Evolutionary conservation across 768 basidiomycete species (phyloP).

Genomic region (Serendipita vermifera): DNA sequence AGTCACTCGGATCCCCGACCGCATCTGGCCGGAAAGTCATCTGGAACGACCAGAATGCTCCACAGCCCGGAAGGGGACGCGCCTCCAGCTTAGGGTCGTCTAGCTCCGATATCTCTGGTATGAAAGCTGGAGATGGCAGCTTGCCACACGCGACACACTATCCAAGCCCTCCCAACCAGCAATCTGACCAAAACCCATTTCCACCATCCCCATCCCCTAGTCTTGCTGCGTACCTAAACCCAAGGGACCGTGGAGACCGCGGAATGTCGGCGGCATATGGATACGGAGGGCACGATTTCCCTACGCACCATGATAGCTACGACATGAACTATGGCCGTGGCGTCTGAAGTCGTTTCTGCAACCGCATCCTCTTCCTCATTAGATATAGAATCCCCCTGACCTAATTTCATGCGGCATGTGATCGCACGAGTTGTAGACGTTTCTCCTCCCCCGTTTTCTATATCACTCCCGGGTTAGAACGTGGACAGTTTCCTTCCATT

Average conservation of each 20-base stretch:
- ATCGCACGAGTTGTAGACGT: no score
- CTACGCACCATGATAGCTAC: no score
- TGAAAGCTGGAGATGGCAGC: not conserved
- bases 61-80: not conserved
- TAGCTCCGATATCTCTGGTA: not conserved
- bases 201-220: not conserved
- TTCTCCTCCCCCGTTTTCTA: no score
- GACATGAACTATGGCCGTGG: no score
- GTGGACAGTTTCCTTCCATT: no score
- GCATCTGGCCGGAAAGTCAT: not conserved
- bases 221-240: not conserved
- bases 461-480: no score
- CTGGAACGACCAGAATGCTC: not conserved
- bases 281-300: not conserved
- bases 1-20: not conserved
- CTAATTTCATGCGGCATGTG: no score
- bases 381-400: no score
- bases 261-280: slow-evolving; percentile 3
- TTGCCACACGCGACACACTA: not conserved
- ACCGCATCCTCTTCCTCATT: no score
- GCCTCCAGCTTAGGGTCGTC: not conserved
- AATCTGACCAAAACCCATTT: no score
- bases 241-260: not conserved
- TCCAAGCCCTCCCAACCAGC: not conserved
- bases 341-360: no score